Conservation (phyloP, 371 early-diverging fungal genomes). For the Mucor saturninus region DNA sequence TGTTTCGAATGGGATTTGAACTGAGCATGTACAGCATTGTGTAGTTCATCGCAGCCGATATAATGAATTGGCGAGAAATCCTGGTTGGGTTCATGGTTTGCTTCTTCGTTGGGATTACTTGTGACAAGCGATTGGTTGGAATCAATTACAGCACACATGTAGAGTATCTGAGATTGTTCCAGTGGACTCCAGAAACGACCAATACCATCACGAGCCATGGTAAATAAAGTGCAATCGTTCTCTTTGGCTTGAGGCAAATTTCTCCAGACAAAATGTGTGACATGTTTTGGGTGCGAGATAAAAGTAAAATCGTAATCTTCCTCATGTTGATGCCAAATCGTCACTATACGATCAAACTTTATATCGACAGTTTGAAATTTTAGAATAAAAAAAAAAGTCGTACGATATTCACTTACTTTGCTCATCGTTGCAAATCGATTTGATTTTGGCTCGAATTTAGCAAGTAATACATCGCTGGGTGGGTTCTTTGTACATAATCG, state of each 20-base stretch:
- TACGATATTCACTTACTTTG: conserved; percentile 44
- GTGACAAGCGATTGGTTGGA: conserved; percentile 73
- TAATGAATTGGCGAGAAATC: conserved; percentile 67
- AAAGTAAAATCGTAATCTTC: conserved; percentile 65
- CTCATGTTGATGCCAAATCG: conserved; percentile 66
- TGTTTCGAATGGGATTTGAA: conserved; percentile 37
- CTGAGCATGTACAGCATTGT: conserved; percentile 48
- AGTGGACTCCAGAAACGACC: conserved; percentile 81
- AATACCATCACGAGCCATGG: conserved; percentile 74
- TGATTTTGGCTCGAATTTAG: conserved; percentile 73
- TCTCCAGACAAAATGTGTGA: conserved; percentile 75
- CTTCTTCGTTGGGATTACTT: conserved; percentile 29
- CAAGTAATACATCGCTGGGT: conserved; percentile 34
- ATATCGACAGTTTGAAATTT: too few species aligned
- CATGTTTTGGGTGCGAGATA: conserved; percentile 71
- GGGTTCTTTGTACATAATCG: conserved; percentile 27
- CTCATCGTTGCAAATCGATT: conserved; percentile 70
- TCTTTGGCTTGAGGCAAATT: conserved; percentile 35
- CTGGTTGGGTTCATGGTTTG: conserved; percentile 13
- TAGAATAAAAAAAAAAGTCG: too few species aligned
- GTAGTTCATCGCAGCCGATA: conserved; percentile 63
- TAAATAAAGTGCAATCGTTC: conserved; percentile 64
- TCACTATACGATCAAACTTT: conserved; percentile 71
- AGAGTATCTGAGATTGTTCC: conserved; percentile 55
- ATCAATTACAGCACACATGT: conserved; percentile 73